Base-by-base conservation (phyloP, 1,284 basidiomycete species). In the Fomitopsis palustris region DNA sequence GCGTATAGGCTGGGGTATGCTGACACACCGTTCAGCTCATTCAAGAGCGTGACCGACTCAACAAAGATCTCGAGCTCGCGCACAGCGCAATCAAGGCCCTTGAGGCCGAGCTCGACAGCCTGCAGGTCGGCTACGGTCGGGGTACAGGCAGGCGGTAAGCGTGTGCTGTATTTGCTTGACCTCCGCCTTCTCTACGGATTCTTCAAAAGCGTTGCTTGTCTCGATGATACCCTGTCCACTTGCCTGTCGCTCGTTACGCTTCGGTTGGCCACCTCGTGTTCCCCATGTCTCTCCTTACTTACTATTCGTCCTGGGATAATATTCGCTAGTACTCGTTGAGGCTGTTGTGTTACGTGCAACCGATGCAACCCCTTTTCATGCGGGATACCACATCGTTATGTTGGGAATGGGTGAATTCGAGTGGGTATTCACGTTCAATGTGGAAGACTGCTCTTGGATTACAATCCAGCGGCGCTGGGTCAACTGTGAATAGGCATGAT, bases 21-120 rank as follows among this genome's bases (percentile, higher is more conserved):
- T 31, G 42, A 43, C 51, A 3, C 27, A 25, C 31, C 10, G 57
- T 58, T 2, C 65, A 96, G 92, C 92, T 98, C 69, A 97, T 98
- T 64, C 92, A 93, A 57, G 95, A 98, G 78, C 87, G 95, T 71
- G 95, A 98, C 76, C 86, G 95, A 55, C 87, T 98, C 80, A 98
- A 98, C 86, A 97, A 97, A 77, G 95, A 98, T 73, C 81, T 95
- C 70, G 95, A 98, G 79, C 77, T 86, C 73, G 93, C 95, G 17
- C 95, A 96, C 82, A 88, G 91, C 63, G 84, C 91, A 23, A 96
- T 96, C 84, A 96, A 96, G 77, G 81, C 87, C 61, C 82, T 96
- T 72, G 94, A 96, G 73, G 86, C 84, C 53, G 94, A 96, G 75
- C 82, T 96, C 63, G 94, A 96, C 78, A 91, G 88, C 69, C 82